Percentiles rank a stretch among this genome's conserved stretches.
Evolutionary conservation across 2,329 filamentous ascomycete genomes (phyloP).

Genomic region (Tothia fuscella): DNA sequence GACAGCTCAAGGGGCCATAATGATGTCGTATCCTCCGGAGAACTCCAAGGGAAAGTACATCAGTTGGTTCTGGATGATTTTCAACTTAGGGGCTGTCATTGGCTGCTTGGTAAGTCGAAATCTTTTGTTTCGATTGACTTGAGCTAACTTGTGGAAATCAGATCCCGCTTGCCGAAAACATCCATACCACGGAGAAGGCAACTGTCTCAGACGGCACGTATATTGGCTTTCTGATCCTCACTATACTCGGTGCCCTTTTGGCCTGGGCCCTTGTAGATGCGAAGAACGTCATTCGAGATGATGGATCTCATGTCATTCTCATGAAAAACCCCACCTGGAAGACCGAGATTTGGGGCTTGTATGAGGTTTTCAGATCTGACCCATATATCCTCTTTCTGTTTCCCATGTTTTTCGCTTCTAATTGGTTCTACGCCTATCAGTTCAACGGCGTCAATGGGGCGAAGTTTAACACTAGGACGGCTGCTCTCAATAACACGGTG

Average conservation of each 20-base stretch:
- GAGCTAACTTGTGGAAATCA: slow-evolving; percentile 37
- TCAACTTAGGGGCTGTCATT: slow-evolving; percentile 84
- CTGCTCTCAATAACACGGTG: slow-evolving; percentile 65
- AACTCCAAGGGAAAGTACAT: slow-evolving; percentile 77
- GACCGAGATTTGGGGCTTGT: slow-evolving; percentile 65
- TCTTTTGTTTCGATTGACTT: neutral
- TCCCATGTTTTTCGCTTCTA: slow-evolving; percentile 71
- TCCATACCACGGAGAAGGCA: slow-evolving; percentile 40
- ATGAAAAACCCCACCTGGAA: slow-evolving; percentile 88
- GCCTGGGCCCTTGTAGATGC: slow-evolving; percentile 61
- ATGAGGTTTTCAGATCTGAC: slow-evolving; percentile 57
- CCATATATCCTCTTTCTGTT: slow-evolving; percentile 65
- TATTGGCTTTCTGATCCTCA: slow-evolving; percentile 76
- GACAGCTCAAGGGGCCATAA: slow-evolving; percentile 74
- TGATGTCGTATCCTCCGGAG: slow-evolving; percentile 83
- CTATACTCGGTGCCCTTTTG: slow-evolving; percentile 57
- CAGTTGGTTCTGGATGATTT: slow-evolving; percentile 88
- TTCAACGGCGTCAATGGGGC: slow-evolving; percentile 61
- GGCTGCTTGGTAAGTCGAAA: slow-evolving; percentile 50
- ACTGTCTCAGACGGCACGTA: slow-evolving; percentile 70
- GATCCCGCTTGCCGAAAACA: slow-evolving; percentile 64
- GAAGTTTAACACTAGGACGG: slow-evolving; percentile 62
- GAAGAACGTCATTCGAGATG: slow-evolving; percentile 57
- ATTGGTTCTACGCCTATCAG: slow-evolving; percentile 72
- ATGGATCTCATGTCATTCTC: slow-evolving; percentile 68